phyloP scores from a whole-genome alignment of 176 grass and related monocot genomes.

The Cenchrus purpureus region DNA sequence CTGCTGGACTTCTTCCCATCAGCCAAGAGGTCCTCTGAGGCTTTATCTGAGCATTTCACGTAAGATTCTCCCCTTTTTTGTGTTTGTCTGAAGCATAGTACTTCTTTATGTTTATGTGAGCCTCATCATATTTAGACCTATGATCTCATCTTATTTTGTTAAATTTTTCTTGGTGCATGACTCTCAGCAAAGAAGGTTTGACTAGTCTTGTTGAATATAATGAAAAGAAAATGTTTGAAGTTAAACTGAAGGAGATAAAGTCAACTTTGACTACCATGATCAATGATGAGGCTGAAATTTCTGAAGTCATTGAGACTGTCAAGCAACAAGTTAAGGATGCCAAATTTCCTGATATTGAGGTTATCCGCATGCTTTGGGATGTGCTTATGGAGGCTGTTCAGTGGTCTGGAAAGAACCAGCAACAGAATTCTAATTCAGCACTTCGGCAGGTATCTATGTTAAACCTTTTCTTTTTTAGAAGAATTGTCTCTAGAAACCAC shows the following conservation, averaged over 20 bases:
- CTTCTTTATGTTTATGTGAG: conserved; percentile 9
- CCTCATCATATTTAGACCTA: not conserved
- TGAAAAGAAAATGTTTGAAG: conserved; percentile 97
- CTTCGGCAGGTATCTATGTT: conserved; percentile 73
- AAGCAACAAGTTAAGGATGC: conserved; percentile 94
- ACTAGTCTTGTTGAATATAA: conserved; percentile 85
- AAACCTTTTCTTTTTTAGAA: not conserved
- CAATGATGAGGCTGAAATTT: conserved; percentile 78
- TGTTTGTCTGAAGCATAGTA: conserved; percentile 15
- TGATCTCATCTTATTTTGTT: not conserved
- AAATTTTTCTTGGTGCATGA: conserved; percentile 28
- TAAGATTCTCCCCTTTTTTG: conserved; percentile 33
- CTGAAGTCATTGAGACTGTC: conserved; percentile 81
- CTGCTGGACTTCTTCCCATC: conserved; percentile 91
- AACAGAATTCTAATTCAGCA: conserved; percentile 95
- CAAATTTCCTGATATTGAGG: conserved; percentile 91
- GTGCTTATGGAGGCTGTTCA: conserved; percentile 97
- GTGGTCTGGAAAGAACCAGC: conserved; percentile 99
- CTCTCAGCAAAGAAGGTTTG: conserved; percentile 85
- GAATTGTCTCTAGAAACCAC: not conserved
- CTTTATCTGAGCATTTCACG: conserved; percentile 89
- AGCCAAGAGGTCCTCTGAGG: conserved; percentile 65
- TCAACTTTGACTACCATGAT: conserved; percentile 77
- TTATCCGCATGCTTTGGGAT: conserved; percentile 93
- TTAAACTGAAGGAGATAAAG: conserved; percentile 97